These are phyloP conservation scores for Alternaria sp. DNA, from an alignment of 2,329 filamentous ascomycete genomes.

Conservation along the genomic window DNA sequence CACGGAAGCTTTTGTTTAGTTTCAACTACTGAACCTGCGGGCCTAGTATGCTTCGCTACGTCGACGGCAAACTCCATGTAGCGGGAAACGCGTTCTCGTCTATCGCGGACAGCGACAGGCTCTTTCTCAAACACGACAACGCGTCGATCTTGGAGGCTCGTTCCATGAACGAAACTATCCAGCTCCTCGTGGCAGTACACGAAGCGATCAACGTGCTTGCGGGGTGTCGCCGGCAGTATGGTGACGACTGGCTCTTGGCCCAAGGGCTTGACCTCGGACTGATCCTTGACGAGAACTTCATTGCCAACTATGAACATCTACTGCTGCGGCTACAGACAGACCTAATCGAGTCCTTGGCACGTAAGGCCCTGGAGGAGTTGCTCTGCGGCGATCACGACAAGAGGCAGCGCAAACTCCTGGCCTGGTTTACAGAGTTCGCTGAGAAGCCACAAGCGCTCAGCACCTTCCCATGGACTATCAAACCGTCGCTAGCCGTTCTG, in stretches of 20 bases:
- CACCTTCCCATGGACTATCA: conserved; percentile 55
- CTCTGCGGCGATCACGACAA: conserved; percentile 40
- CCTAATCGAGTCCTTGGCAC: conserved; percentile 39
- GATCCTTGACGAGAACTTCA: conserved; percentile 43
- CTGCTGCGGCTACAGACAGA: conserved; percentile 48
- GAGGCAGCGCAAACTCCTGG: conserved; percentile 40
- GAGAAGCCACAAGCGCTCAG: conserved; percentile 48
- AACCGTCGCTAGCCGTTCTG: conserved; percentile 51
- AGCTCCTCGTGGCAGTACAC: conserved; percentile 36
- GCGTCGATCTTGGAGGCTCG: conserved; percentile 35
- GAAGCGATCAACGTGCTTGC: conserved; percentile 41
- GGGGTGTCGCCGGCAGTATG: conserved; percentile 32
- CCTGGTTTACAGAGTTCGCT: conserved; percentile 52
- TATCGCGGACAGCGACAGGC: conserved; percentile 38
- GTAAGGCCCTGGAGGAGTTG: conserved; percentile 38
- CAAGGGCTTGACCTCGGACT: conserved; percentile 39
- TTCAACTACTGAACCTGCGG: conserved; percentile 40
- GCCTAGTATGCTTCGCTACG: conserved; percentile 37
- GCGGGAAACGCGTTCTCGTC: conserved; percentile 32
- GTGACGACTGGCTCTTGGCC: conserved; percentile 40
- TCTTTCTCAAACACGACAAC: conserved; percentile 46
- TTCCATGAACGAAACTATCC: conserved; percentile 37
- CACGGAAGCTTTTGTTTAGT: conserved; percentile 38
- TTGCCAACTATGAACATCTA: conserved; percentile 54
- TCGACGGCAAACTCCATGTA: conserved; percentile 24